phyloP scores from a whole-genome alignment of 352 stramenopile species.

The Saprolegnia diclina region DNA sequence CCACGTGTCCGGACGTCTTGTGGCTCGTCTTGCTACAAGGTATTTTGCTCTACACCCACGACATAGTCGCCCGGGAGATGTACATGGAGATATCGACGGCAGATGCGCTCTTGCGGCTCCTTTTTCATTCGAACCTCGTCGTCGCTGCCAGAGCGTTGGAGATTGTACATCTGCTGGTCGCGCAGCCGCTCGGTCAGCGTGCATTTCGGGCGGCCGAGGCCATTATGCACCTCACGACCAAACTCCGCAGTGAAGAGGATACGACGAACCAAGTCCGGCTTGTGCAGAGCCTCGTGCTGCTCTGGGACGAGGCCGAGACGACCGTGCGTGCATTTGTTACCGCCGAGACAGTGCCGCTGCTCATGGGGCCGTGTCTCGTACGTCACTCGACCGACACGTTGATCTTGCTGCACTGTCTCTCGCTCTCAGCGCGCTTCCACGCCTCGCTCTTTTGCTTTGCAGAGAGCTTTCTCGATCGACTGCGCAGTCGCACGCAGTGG shows the following conservation, averaged over 20 bases:
- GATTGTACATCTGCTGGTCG: background rate
- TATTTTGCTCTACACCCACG: background rate
- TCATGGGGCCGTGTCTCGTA: background rate
- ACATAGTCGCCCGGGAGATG: background rate
- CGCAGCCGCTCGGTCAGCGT: background rate
- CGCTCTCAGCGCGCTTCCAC: slow-evolving; percentile 6
- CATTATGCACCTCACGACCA: background rate
- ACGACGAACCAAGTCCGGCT: background rate
- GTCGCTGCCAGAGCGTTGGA: background rate
- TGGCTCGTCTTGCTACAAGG: slow-evolving; percentile 1
- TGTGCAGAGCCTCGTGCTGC: background rate
- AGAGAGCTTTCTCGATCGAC: background rate
- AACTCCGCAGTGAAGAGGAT: background rate
- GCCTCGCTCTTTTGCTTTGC: background rate
- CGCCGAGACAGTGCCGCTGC: background rate
- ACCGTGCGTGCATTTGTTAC: background rate
- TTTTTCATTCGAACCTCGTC: background rate
- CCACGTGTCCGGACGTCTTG: background rate
- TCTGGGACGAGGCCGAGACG: slow-evolving; percentile 5
- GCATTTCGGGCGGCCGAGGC: background rate
- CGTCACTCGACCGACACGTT: slow-evolving; percentile 1
- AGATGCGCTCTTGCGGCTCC: background rate
- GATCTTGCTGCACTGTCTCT: slow-evolving; percentile 3
- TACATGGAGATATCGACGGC: background rate
- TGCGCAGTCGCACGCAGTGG: background rate